A percentile compares a stretch with the other conserved stretches of the same genome.
These are phyloP conservation scores for Backusella australiensis DNA, from an alignment of 192 early-diverging fungal genomes.

Conservation along the genomic window DNA sequence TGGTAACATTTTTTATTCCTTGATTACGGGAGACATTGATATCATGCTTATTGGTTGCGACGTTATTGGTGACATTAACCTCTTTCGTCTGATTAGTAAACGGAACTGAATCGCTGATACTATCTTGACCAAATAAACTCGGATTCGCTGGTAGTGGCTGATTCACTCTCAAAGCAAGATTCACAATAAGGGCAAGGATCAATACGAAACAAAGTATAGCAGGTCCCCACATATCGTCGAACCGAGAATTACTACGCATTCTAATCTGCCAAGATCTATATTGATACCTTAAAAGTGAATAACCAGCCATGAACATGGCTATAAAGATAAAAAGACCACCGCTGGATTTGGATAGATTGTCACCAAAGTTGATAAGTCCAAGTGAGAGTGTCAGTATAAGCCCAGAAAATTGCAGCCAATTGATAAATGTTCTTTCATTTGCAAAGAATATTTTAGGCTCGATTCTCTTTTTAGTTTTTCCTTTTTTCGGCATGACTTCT, in stretches of 20 bases:
- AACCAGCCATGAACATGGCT: slow-evolving; percentile 20
- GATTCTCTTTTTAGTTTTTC: slow-evolving; percentile 19
- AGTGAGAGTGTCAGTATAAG: slow-evolving; percentile 61
- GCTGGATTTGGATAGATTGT: background rate
- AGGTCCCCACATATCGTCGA: slow-evolving; percentile 35
- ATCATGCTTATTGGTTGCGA: background rate
- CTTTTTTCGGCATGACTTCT: slow-evolving; percentile 5
- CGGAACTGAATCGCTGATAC: background rate
- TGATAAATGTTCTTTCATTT: slow-evolving; percentile 85
- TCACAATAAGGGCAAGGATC: slow-evolving; percentile 27
- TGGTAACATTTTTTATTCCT: background rate
- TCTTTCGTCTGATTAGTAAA: background rate
- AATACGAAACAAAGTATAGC: slow-evolving; percentile 28
- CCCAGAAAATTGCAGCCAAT: slow-evolving; percentile 73
- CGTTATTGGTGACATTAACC: background rate
- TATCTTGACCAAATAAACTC: background rate
- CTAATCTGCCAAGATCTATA: slow-evolving; percentile 27
- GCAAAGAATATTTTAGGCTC: slow-evolving; percentile 80
- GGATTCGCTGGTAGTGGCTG: background rate
- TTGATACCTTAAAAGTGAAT: slow-evolving; percentile 30
- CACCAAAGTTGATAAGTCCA: slow-evolving; percentile 67
- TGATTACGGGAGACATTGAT: background rate
- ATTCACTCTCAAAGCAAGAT: slow-evolving; percentile 23
- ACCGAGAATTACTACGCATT: slow-evolving; percentile 9
- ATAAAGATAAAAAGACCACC: slow-evolving; percentile 30